Base-by-base conservation (phyloP, 2,329 filamentous ascomycete genomes). In the Fusarium sublunatum region DNA sequence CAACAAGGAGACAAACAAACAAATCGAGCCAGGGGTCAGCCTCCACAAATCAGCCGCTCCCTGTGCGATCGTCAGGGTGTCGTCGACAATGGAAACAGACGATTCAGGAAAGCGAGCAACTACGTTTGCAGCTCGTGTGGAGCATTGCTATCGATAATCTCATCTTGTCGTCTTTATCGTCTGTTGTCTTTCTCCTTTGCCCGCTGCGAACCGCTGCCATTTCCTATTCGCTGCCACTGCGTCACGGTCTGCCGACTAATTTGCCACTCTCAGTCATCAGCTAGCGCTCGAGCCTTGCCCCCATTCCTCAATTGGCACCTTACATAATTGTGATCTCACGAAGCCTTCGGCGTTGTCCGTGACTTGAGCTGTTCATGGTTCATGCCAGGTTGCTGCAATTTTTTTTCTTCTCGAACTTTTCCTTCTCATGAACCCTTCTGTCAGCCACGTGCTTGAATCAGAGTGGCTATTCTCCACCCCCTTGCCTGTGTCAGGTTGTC, bases 291-390 rank as follows among this genome's bases (percentile, higher is more conserved):
- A 46, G 39, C 48, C 47, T 48, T 58, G 15, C 45, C 40, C 19
- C 51, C 43, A 26, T 39, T 46, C 34, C 34, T 38, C 36, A 22
- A 43, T 34, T 24, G 36, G 29, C 38, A 44, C 49, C 53, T 65
- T 65, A 63, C 57, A 65, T 65, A 65, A 65, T 65, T 65, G 47
- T 63, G 63, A 63, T 54, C 44, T 51, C 56, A 40, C 29, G 47
- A 62, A 62, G 46, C 35, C 46, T 58, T 65, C 62, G 62, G 62
- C 62, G 61, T 65, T 65, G 62, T 65, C 62, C 62, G 52, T 51
- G 35, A 43, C 40, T 50, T 44, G 47, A 39, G n/a, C 12, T 12
- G 26, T 28, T 7, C 26, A 10, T 34, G 12, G 7, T 11, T 34
- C 31, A 13, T 34, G 12, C 31, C 31, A 13, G 2, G 31, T 47